phyloP scores from a whole-genome alignment of 179 eudicot species.

The Silene noctiflora region DNA sequence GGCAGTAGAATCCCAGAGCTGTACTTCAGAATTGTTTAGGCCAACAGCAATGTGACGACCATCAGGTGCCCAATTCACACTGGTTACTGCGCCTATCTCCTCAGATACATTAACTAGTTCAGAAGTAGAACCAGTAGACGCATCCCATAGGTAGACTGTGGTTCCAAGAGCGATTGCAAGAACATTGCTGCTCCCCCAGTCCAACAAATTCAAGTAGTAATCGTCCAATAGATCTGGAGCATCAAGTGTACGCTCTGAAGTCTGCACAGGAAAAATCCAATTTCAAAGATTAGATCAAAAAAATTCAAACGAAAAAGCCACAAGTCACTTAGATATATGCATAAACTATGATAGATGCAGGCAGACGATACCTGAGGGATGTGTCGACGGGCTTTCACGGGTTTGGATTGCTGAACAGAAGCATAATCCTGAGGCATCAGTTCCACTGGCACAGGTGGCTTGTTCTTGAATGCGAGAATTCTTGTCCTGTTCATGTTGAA shows the following conservation, averaged over 20 bases:
- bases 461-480: constrained; percentile 84
- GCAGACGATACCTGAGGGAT: constrained; percentile 56
- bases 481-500: constrained; percentile 80
- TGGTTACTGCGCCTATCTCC: constrained; percentile 63
- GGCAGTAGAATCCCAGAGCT: constrained; percentile 81
- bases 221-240: constrained; percentile 83
- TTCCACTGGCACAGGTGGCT: constrained; percentile 60
- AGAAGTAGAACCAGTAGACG: constrained; percentile 43
- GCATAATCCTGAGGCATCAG: constrained; percentile 37
- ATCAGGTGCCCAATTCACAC: constrained; percentile 93
- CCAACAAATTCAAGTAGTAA: constrained; percentile 71
- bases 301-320: neutral
- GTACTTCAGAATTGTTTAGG: constrained; percentile 68
- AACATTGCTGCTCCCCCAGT: constrained; percentile 84
- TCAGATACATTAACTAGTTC: constrained; percentile 44
- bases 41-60: constrained; percentile 80
- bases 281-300: neutral
- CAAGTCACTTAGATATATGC: neutral
- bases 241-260: constrained; percentile 80
- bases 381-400: constrained; percentile 55
- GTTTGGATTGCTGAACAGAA: constrained; percentile 46
- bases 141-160: constrained; percentile 52
- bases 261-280: constrained; percentile 37
- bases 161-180: constrained; percentile 57
- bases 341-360: neutral